phyloP scores from a whole-genome alignment of 352 stramenopile species.

The Phytophthora podocarpi region DNA sequence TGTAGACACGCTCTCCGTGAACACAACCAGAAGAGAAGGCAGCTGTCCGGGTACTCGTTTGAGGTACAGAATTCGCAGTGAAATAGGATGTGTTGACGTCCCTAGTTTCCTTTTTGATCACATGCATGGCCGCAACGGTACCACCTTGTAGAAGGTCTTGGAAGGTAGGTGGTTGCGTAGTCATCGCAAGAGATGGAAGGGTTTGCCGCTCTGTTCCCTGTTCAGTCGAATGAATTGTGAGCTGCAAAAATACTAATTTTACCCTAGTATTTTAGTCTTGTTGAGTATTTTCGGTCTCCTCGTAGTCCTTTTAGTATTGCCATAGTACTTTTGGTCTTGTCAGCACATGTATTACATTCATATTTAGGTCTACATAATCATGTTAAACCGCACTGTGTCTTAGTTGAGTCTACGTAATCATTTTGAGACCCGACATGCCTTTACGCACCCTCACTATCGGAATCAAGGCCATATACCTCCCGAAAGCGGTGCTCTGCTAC shows the following conservation, averaged over 20 bases:
- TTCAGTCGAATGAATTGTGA: constrained; percentile 5
- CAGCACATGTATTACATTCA: too few species aligned
- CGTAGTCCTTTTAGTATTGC: too few species aligned
- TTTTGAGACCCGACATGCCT: too few species aligned
- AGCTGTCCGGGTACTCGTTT: constrained; percentile 17
- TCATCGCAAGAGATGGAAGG: too few species aligned
- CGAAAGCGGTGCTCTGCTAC: too few species aligned
- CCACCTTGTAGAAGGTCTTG: too few species aligned
- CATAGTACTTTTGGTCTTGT: constrained; percentile 2
- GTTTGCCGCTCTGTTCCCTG: background rate
- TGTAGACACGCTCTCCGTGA: constrained; percentile 16
- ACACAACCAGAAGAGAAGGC: constrained; percentile 9
- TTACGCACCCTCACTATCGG: background rate
- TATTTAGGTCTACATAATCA: background rate
- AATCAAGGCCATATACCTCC: too few species aligned
- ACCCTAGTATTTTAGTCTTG: constrained; percentile 4
- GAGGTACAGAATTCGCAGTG: constrained; percentile 9
- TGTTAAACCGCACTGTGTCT: background rate
- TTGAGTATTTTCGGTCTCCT: background rate
- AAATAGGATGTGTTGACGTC: constrained; percentile 10
- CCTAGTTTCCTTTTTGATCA: constrained; percentile 17
- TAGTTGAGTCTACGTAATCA: too few species aligned
- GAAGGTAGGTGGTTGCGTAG: background rate
- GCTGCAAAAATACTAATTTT: background rate
- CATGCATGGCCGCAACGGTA: background rate